phyloP scores from a whole-genome alignment of 768 basidiomycete species.

The Tricholoma hemisulphureum region DNA sequence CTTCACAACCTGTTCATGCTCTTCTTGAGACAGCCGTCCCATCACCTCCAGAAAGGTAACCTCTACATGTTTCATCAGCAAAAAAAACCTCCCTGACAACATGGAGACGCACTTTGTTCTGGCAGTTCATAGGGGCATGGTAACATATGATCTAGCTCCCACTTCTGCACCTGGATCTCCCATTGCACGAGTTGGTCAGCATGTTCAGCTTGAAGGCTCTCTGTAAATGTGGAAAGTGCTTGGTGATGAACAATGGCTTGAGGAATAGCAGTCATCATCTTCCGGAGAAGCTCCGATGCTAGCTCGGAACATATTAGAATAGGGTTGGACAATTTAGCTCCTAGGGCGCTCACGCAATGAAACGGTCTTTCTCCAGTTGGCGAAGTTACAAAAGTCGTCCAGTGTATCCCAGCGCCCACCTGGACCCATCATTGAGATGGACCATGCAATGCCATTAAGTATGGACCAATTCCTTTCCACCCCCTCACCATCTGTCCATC shows the following conservation, averaged over 20 bases:
- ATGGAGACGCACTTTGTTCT: constrained; percentile 5
- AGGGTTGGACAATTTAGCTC: not conserved
- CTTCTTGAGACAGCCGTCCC: constrained; percentile 9
- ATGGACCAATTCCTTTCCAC: constrained; percentile 22
- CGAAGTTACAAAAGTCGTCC: constrained; percentile 18
- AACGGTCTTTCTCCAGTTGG: constrained; percentile 22
- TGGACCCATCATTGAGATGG: constrained; percentile 17
- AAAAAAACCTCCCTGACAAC: too few relatives aligned
- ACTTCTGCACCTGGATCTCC: constrained; percentile 5
- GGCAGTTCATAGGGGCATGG: constrained; percentile 8
- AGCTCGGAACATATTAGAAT: not conserved
- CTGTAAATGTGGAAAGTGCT: constrained; percentile 3
- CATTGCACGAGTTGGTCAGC: not conserved
- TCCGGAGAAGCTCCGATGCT: constrained; percentile 6
- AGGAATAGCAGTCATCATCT: constrained; percentile 8
- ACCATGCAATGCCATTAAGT: constrained; percentile 15
- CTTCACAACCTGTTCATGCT: constrained; percentile 2
- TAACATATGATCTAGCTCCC: constrained; percentile 5
- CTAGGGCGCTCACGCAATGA: not conserved
- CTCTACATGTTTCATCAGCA: constrained; percentile 1
- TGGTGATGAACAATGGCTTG: constrained; percentile 10
- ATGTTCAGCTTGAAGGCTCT: constrained; percentile 7
- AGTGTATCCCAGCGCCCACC: constrained; percentile 22
- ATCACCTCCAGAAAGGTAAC: constrained; percentile 7
- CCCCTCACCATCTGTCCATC: constrained; percentile 17